Evolutionary conservation across 805 yeast genomes (phyloP).

Genomic region (Spencermartinsiella europaea): DNA sequence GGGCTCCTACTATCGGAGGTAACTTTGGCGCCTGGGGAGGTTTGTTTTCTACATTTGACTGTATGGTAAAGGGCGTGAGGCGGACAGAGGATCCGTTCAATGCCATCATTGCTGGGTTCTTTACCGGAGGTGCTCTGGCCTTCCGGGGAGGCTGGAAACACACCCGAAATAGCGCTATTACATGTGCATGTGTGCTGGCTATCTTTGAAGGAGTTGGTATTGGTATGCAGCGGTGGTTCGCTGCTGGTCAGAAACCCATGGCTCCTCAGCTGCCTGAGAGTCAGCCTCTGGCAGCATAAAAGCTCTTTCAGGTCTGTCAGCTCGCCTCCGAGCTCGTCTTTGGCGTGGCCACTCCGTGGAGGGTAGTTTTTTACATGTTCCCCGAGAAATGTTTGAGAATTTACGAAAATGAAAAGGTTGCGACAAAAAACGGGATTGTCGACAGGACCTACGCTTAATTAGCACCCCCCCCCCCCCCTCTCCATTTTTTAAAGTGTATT

Average conservation of each 20-base stretch:
- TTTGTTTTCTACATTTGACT: slow-evolving; percentile 88
- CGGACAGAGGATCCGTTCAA: slow-evolving; percentile 98
- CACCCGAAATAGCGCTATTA: slow-evolving; percentile 91
- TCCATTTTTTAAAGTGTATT: neutral
- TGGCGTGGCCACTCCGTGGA: too few species aligned
- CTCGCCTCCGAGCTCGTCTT: too few species aligned
- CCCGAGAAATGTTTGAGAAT: too few species aligned
- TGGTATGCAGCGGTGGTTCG: slow-evolving; percentile 87
- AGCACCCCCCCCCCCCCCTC: neutral
- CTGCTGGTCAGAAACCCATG: slow-evolving; percentile 68
- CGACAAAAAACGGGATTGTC: too few species aligned
- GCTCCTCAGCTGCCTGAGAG: slow-evolving; percentile 33
- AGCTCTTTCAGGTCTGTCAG: too few species aligned
- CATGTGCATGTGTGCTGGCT: slow-evolving; percentile 95
- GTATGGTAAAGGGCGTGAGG: slow-evolving; percentile 91
- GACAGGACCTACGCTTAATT: too few species aligned
- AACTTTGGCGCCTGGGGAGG: slow-evolving; percentile 99
- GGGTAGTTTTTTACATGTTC: too few species aligned
- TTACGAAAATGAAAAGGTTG: too few species aligned
- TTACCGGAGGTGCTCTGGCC: slow-evolving; percentile 97
- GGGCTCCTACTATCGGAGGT: slow-evolving; percentile 99
- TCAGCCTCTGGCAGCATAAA: slow-evolving; percentile 24
- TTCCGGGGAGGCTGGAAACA: slow-evolving; percentile 99
- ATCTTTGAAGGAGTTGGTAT: slow-evolving; percentile 98
- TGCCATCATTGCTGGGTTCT: slow-evolving; percentile 95